Evolutionary conservation across 2,329 filamentous ascomycete species (phyloP).

Genomic region (Cordyceps tenuipes): DNA sequence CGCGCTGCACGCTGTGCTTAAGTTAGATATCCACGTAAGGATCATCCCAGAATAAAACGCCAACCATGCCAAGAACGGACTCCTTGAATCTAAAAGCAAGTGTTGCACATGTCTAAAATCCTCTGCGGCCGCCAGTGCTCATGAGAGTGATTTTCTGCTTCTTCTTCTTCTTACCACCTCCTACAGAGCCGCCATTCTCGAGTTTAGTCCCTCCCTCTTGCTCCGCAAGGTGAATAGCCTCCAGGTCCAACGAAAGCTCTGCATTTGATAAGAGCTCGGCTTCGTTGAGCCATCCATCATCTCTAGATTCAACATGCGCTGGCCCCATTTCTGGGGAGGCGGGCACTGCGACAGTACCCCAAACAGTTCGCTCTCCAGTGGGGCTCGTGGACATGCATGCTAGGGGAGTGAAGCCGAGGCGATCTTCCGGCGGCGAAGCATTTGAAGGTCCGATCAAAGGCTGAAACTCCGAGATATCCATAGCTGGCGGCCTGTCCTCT

Average conservation of each 20-base stretch:
- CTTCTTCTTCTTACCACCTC: constrained; percentile 56
- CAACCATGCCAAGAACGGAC: constrained; percentile 5
- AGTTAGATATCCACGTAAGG: neutral
- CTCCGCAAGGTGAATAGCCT: constrained; percentile 40
- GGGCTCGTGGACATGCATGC: constrained; percentile 78
- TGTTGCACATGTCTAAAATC: constrained; percentile 21
- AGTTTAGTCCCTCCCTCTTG: constrained; percentile 13
- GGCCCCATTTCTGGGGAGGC: constrained; percentile 47
- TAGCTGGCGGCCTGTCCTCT: constrained; percentile 28
- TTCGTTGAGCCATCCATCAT: constrained; percentile 82
- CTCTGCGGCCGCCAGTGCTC: constrained; percentile 54
- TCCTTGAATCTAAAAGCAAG: neutral
- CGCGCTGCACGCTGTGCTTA: neutral
- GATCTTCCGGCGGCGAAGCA: constrained; percentile 47
- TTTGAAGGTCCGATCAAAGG: constrained; percentile 46
- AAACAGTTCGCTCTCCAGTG: constrained; percentile 69
- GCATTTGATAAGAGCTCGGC: constrained; percentile 61
- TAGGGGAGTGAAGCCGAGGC: constrained; percentile 57
- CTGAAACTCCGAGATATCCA: constrained; percentile 56
- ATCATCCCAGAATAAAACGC: constrained; percentile 7
- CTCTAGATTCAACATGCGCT: constrained; percentile 23
- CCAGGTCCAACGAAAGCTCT: constrained; percentile 52
- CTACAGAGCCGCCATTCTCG: constrained; percentile 16
- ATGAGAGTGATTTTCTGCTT: constrained; percentile 66
- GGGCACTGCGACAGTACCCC: constrained; percentile 73